A percentile compares a stretch with the other conserved stretches of the same genome.
These are phyloP conservation scores for Cantharellus cinnabarinus DNA, from an alignment of 768 basidiomycete species.

Conservation along the genomic window DNA sequence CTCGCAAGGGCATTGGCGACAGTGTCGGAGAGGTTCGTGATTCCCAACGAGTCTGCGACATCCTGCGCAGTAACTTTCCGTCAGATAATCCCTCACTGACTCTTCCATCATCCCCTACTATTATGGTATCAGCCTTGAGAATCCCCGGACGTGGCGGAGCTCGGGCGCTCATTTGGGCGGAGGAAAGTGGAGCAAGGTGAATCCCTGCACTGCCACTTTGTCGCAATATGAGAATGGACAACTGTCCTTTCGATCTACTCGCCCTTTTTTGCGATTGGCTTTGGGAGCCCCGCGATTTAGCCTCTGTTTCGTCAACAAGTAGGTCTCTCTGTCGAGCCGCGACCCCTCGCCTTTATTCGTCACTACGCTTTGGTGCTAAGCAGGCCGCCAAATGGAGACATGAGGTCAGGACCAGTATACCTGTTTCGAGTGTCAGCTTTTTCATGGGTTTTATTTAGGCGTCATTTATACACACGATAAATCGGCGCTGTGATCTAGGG, in stretches of 20 bases:
- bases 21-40: conserved; percentile 50
- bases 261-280: neutral
- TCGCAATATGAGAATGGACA: neutral
- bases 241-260: neutral
- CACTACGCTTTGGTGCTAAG: neutral
- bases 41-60: conserved; percentile 70
- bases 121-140: neutral
- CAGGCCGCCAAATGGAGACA: neutral
- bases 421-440: neutral
- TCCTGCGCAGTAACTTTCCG: conserved; percentile 20
- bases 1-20: conserved; percentile 76
- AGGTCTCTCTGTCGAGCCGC: neutral
- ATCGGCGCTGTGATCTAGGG: neutral
- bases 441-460: neutral
- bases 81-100: neutral
- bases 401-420: neutral
- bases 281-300: neutral
- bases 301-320: neutral
- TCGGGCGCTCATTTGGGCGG: neutral
- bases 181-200: neutral
- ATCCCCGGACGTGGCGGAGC: neutral
- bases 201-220: neutral
- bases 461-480: neutral
- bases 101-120: neutral
- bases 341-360: neutral